Evolutionary conservation across 208 protist genomes (phyloP), one percentile per base, ranked within the genome.

Genomic region (Balamuthia mandrillaris): DNA sequence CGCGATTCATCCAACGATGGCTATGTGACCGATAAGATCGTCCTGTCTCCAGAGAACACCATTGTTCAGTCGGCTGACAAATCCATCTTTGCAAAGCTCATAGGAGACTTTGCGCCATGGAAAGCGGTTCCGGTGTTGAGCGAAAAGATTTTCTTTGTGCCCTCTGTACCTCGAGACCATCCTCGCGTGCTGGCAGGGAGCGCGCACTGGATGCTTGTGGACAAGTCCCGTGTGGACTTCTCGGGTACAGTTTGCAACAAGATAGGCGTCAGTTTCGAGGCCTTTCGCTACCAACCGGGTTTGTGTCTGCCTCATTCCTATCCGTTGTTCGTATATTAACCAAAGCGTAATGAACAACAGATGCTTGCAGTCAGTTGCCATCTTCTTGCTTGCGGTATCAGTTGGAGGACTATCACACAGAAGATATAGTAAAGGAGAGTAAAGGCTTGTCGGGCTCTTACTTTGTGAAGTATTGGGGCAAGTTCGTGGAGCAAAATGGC

Each of bases 101-200:
- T 39, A 45, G 66, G 66, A 21, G 66, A 77, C 66, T 77, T 77
- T 52, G 66, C 66, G 37, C 66, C 66, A 29, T 77, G 66, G 66
- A n/a, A 33, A 24, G 66, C 49, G 12, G 54, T 56, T 18, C 66
- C 66, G 24, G 66, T 77, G 12, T 45, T 77, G 44, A 77, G 66
- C 66, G 66, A 77, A 27, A 77, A 77, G 21, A 56, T 56, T 27
- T 45, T 77, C 24, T 77, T 77, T 45, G 66, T 77, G 0, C 66
- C 66, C 0, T n/a, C 66, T 16, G 9, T 33, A 9, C 66, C 66
- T 0, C 33, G 44, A 39, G 54, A 47, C 1, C 66, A 77, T 24
- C 66, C 66, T 0, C 66, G 66, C 33, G 66, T 77, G 24, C 3
- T 6, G 6, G 66, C 66, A 21, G 66, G 66, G n/a, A 14, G 21